Conservation (phyloP, 495 filamentous ascomycete species). For the Elasticomyces elasticus region DNA sequence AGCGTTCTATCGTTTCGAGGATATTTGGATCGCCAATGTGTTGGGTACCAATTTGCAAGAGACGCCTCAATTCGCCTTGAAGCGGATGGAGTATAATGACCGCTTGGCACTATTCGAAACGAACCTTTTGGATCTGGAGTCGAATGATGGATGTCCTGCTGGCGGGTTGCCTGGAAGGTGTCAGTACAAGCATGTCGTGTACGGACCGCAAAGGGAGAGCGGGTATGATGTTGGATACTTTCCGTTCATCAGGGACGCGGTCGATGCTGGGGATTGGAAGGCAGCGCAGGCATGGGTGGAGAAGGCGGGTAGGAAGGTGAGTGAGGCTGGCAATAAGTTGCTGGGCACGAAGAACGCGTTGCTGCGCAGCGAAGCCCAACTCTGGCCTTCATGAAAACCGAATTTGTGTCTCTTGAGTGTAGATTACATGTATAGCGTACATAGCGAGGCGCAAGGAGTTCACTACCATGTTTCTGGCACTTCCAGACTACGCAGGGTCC, state of each 20-base stretch:
- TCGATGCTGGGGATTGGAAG: slow-evolving; percentile 61
- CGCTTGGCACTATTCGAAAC: slow-evolving; percentile 67
- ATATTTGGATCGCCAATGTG: slow-evolving; percentile 58
- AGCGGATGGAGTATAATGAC: slow-evolving; percentile 50
- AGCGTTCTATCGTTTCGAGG: slow-evolving; percentile 63
- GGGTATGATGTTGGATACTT: slow-evolving; percentile 68
- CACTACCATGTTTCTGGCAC: too few species aligned
- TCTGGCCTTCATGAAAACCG: neutral
- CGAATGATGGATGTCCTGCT: slow-evolving; percentile 12
- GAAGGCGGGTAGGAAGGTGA: slow-evolving; percentile 60
- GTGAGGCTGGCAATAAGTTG: slow-evolving; percentile 53
- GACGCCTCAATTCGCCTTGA: slow-evolving; percentile 49
- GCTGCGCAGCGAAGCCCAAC: neutral
- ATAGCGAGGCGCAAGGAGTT: too few species aligned
- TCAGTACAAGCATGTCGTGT: slow-evolving; percentile 91
- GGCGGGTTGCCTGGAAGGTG: slow-evolving; percentile 69
- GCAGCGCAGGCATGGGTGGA: slow-evolving; percentile 59
- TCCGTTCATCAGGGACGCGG: slow-evolving; percentile 72
- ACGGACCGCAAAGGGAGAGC: slow-evolving; percentile 71
- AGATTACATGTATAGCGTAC: too few species aligned
- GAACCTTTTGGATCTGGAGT: slow-evolving; percentile 59
- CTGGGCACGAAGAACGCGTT: neutral
- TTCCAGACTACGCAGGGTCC: too few species aligned
- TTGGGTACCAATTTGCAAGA: slow-evolving; percentile 61
- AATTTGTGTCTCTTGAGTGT: too few species aligned